Evolutionary conservation across 345 rosid species (phyloP), one percentile per base, ranked within the genome.

Genomic region (Gossypium longicalyx): DNA sequence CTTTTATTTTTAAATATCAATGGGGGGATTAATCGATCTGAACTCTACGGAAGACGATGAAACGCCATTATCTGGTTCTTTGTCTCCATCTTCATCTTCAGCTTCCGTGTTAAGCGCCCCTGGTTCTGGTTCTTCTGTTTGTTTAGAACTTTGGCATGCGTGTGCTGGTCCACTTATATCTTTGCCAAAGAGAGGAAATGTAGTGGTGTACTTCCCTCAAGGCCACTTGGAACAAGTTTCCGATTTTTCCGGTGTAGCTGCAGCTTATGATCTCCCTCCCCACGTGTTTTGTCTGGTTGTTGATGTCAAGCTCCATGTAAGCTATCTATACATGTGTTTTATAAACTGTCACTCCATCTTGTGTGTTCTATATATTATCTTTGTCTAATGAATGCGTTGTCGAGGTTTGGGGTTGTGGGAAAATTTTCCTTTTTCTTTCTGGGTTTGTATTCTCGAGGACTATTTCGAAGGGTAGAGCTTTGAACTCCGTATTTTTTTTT

Each of bases 81-180:
- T 90, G 4, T 84, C 95, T 19, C 84, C 93, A 38, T 86, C 92
- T 7, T 81, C 89, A 10, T 82, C 94, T 10, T 87, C 91, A 16
- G 87, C 90, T 67, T 84, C 94, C 1, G 86, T 76, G 56, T 48
- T 82, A n/a, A 83, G 87, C 65, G 85, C 84, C 73, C 72, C 84
- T 59, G 81, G 38, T 20, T 58, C 74, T 27, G 69, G 80, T 67
- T 77, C 91, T 12, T 51, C 72, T 2, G 91, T 95, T 53, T 95
- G 97, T 83, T 74, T 91, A 80, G 98, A 95, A 87, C 92, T 95
- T 17, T 95, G 98, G 98, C 98, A 95, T 67, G 99, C 99, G 59
- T 95, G 99, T 80, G 98, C 99, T 12, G 99, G 99, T 60, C 99
- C 99, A 38, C 90, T 91, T 1, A 87, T 89, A 70, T 91, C 98